Conservation (phyloP, 1,139 yeast genomes). For the Yamadazyma aaseri region DNA sequence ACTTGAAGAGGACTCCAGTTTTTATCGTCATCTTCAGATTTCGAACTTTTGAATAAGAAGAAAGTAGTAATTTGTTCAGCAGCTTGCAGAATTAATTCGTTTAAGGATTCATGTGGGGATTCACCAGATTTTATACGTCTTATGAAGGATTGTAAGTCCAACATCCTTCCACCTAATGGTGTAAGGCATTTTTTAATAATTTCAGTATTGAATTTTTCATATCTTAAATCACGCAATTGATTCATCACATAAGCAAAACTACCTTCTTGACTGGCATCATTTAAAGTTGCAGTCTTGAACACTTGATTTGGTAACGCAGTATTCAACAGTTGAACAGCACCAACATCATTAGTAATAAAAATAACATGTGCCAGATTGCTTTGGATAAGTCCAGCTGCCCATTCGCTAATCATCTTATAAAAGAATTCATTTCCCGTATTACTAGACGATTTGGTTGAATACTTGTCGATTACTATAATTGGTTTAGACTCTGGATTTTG, state of each 20-base stretch:
- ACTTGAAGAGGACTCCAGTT: conserved; percentile 80
- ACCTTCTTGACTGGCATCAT: conserved; percentile 76
- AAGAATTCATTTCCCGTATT: conserved; percentile 52
- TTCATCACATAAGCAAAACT: conserved; percentile 70
- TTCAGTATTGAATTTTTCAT: conserved; percentile 40
- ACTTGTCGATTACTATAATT: conserved; percentile 78
- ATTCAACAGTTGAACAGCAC: conserved; percentile 65
- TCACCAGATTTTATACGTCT: conserved; percentile 90
- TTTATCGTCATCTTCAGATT: conserved; percentile 25
- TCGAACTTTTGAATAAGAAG: conserved; percentile 49
- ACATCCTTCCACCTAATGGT: conserved; percentile 92
- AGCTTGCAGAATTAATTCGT: conserved; percentile 79
- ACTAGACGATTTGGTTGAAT: conserved; percentile 52
- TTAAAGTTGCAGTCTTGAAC: conserved; percentile 67
- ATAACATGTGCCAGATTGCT: conserved; percentile 87
- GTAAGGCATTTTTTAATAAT: conserved; percentile 40
- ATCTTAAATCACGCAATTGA: conserved; percentile 42
- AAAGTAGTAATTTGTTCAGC: conserved; percentile 86
- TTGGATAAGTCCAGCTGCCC: conserved; percentile 79
- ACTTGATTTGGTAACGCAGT: conserved; percentile 83
- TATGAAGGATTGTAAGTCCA: conserved; percentile 86
- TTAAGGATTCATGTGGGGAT: conserved; percentile 68
- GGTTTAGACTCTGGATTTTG: conserved; percentile 88
- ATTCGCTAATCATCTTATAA: conserved; percentile 77
- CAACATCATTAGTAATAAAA: conserved; percentile 81